Evolutionary conservation across 148 eudicot species (phyloP), one percentile per base, ranked within the genome.

Genomic region (Mesembryanthemum crystallinum): DNA sequence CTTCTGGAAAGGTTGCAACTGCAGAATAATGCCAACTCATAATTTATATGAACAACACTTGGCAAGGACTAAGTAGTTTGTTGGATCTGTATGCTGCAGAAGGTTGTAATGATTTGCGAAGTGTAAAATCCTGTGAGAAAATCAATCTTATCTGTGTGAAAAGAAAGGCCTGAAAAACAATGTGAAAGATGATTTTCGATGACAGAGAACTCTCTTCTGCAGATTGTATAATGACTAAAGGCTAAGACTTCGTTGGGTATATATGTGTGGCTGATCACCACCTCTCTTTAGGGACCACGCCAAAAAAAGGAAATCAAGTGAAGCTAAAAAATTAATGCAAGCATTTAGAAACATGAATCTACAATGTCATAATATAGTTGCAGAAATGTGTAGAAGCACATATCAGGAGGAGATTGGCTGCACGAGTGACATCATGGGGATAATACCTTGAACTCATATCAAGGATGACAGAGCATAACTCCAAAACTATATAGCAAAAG

Each of bases 391-490:
- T 60, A 35, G n/a, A n/a, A 35, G 39, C 54, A 67, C 73, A 61
- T 89, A 96, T 98, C 98, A 89, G 81, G 54, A 96, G 82, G 83
- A 92, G 98, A 81, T 82, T 91, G 66, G 99, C 94, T 77, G 97
- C 89, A 62, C 98, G 97, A 35, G 97, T 79, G 29, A 92, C 88
- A 81, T 96, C 99, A 65, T 96, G 98, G 33, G 98, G 97, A 83
- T 89, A 60, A 81, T 92, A 96, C 69, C 99, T 92, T 77, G 63
- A 74, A 71, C 73, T 68, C 49, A 13, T 76, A 89, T 96, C 85
- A 96, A 91, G 97, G 92, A 74, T 35, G 62, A 33, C 62, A 54
- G 27, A 9, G 47, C 3, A 21, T 18, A 57, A 21, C 30, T 58
- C 47, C 49, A 71, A 7, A 37, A 29, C 7, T 33, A 35, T 35